Conservation (phyloP, 495 filamentous ascomycete genomes). For the Hypoxylon fuscum region DNA sequence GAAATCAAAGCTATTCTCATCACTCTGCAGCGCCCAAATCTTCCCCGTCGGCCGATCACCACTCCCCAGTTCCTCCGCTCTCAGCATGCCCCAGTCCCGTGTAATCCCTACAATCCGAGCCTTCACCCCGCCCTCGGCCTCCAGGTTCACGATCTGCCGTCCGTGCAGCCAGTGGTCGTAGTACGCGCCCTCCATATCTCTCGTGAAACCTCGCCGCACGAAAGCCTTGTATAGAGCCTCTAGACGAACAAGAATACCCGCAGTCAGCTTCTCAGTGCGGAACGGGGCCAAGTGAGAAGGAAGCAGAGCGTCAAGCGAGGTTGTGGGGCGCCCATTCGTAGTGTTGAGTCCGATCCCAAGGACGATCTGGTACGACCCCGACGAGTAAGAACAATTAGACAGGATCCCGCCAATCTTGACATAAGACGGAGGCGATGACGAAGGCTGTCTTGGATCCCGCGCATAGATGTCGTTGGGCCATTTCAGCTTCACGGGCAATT, state of each 20-base stretch:
- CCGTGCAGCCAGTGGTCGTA: constrained; percentile 91
- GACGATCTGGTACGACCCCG: constrained; percentile 83
- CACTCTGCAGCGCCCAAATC: constrained; percentile 87
- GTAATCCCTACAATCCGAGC: constrained; percentile 92
- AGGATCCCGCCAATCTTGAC: constrained; percentile 96
- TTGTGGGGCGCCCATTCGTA: constrained; percentile 86
- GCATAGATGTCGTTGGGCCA: constrained; percentile 99
- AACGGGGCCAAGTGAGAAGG: constrained; percentile 64
- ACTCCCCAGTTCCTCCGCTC: constrained; percentile 80
- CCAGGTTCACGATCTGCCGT: constrained; percentile 87
- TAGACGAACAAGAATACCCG: constrained; percentile 80
- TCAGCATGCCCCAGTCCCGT: constrained; percentile 83
- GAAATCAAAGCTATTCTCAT: constrained; percentile 99
- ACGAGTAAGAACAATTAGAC: constrained; percentile 84
- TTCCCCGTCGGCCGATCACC: constrained; percentile 78
- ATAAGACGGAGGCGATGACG: constrained; percentile 64
- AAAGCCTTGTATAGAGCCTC: constrained; percentile 83
- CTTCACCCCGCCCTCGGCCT: constrained; percentile 78
- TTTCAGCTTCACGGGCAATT: constrained; percentile 85
- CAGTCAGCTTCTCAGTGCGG: constrained; percentile 82
- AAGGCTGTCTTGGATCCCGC: constrained; percentile 70
- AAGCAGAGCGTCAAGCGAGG: constrained; percentile 79
- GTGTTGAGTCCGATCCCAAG: constrained; percentile 91
- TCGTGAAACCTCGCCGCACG: constrained; percentile 73
- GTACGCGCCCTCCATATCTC: constrained; percentile 77